Evolutionary conservation across 805 yeast genomes (phyloP).

Genomic region (Saccharomycopsis javanensis): DNA sequence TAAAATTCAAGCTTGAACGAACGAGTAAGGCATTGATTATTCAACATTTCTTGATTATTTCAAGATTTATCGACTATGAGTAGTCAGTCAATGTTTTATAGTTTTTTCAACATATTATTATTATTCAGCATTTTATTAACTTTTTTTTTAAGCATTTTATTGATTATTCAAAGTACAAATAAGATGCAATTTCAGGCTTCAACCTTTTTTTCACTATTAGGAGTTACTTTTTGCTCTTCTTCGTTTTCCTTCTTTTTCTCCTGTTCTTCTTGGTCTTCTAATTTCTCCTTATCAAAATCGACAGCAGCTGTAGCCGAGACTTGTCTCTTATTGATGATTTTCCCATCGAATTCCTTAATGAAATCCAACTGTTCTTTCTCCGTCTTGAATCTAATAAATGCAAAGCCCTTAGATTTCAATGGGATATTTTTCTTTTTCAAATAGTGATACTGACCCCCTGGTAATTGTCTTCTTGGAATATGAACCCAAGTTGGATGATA

Average conservation of each 20-base stretch:
- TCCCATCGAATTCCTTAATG: constrained; percentile 58
- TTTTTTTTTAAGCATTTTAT: too few species aligned
- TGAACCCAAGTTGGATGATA: constrained; percentile 48
- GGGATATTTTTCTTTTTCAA: constrained; percentile 37
- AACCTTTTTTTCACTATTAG: constrained; percentile 1
- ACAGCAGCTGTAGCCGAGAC: constrained; percentile 66
- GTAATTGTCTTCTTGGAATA: constrained; percentile 45
- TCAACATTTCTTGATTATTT: neutral
- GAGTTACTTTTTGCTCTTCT: constrained; percentile 4
- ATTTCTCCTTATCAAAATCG: constrained; percentile 33
- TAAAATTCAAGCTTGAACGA: neutral
- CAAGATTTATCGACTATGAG: too few species aligned
- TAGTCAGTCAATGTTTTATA: too few species aligned
- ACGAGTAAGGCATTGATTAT: neutral
- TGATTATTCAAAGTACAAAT: too few species aligned
- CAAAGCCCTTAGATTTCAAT: constrained; percentile 52
- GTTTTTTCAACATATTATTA: too few species aligned
- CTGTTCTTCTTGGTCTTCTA: constrained; percentile 17
- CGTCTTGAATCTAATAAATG: constrained; percentile 48
- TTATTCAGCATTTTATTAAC: too few species aligned
- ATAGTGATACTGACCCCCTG: constrained; percentile 34
- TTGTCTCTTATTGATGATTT: constrained; percentile 52
- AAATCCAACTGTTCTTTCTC: constrained; percentile 55
- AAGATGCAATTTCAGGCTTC: neutral
- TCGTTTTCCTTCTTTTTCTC: constrained; percentile 14